Evolutionary conservation across 805 yeast genomes (phyloP).

Genomic region (Kodamaea sagamina): DNA sequence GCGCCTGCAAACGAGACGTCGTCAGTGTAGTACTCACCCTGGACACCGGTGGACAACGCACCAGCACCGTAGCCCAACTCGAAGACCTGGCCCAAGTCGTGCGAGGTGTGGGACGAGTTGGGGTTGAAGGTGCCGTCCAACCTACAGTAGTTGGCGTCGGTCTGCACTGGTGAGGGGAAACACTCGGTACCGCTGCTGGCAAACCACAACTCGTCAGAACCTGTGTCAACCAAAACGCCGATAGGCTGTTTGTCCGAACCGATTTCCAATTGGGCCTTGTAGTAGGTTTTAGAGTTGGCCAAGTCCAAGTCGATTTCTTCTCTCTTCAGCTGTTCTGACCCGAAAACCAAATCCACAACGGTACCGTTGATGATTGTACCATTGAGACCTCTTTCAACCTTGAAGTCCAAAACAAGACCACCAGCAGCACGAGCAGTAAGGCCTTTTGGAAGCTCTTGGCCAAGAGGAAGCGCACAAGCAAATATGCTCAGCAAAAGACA

Average conservation of each 20-base stretch:
- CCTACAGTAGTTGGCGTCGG: slow-evolving; percentile 1
- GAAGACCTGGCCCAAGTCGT: slow-evolving; percentile 4
- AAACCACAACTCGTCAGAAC: slow-evolving; percentile 14
- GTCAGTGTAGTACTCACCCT: slow-evolving; percentile 14
- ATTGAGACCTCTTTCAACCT: not conserved
- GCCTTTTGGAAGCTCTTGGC: not conserved
- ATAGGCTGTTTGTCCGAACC: slow-evolving; percentile 10
- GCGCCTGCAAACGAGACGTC: slow-evolving; percentile 10
- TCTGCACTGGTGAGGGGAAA: too few relatives aligned
- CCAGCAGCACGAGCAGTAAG: not conserved
- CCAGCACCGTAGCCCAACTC: slow-evolving; percentile 6
- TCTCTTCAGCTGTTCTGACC: not conserved
- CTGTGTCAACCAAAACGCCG: slow-evolving; percentile 17
- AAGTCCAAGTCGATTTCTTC: not conserved
- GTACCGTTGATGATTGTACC: not conserved
- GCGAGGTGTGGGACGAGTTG: slow-evolving; percentile 10
- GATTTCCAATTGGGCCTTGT: not conserved
- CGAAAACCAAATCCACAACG: not conserved
- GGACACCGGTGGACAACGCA: not conserved
- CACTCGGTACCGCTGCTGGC: not conserved
- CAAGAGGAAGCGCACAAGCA: not conserved
- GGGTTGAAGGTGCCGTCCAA: slow-evolving; percentile 12
- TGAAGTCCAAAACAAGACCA: slow-evolving; percentile 2
- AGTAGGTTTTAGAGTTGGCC: not conserved
- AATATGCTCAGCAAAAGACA: not conserved